Evolutionary conservation across 768 basidiomycete genomes (phyloP), one percentile per base, ranked within the genome.

Genomic region (Suillus subluteus): DNA sequence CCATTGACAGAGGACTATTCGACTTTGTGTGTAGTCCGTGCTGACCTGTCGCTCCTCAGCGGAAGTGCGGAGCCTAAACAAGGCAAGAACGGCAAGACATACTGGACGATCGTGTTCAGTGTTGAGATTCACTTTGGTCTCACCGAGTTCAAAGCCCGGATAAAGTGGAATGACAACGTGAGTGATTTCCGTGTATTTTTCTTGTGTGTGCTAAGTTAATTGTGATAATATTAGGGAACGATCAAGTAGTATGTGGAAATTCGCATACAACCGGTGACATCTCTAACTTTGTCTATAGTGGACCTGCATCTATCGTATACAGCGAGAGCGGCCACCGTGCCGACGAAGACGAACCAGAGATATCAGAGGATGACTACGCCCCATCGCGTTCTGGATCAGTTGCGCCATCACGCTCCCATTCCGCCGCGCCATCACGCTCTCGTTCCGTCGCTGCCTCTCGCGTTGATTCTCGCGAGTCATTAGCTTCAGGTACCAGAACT

Each of bases 31-130:
- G 84, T 91, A 41, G 91, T 94, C 23, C 88, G 89, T 16, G 91
- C 91, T 18, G 91, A 94, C 73, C 73, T 92, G 66, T 93, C 91
- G 0, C 86, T 88, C 12, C 79, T 94, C 62, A 88, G 85, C 52
- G 84, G 88, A 23, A 92, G 90, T 69, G 91, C 91, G 1, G 85
- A 87, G 69, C 79, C 91, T 1, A 92, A 91, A 73, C 74, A 78
- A 6, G 87, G 90, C 1, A 86, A 77, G 70, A 84, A 83, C 56
- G 88, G 90, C 62, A 91, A 88, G 79, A 87, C 83, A 13, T 93
- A 92, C 69, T 94, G 91, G 91, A 92, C 88, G 16, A 92, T 94
- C 66, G 88, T 94, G 21, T 94, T 94, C 76, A 90, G 89, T 38
- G 88, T 94, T 38, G 91, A 92, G 74, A 92, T 94, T 64, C 91